Evolutionary conservation across 2,329 filamentous ascomycete genomes (phyloP).

Genomic region (Pyrenochaeta sp.): DNA sequence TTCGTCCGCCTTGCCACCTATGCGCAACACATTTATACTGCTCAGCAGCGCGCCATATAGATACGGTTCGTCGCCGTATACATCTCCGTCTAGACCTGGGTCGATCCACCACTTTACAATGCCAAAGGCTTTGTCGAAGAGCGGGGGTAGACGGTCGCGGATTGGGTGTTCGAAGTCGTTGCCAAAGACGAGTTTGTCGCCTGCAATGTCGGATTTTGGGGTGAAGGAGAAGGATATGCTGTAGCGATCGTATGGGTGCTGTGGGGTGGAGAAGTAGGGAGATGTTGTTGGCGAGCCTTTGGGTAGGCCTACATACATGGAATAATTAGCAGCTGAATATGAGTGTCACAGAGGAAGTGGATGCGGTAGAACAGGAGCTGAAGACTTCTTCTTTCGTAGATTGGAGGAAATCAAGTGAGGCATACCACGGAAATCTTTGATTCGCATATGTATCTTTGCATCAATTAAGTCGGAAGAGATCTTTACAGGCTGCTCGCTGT

Average conservation of each 20-base stretch:
- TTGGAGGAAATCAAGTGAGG: neutral
- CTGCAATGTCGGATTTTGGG: constrained; percentile 72
- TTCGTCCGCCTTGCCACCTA: constrained; percentile 59
- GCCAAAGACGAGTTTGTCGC: constrained; percentile 82
- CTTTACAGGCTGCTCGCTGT: constrained; percentile 68
- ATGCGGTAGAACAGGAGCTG: neutral
- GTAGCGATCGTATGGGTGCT: constrained; percentile 81
- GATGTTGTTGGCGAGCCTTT: constrained; percentile 72
- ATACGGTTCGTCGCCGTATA: constrained; percentile 85
- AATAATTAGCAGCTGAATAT: constrained; percentile 5
- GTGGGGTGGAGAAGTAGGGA: constrained; percentile 77
- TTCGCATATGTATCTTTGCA: constrained; percentile 75
- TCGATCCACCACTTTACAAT: constrained; percentile 93
- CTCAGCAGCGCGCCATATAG: constrained; percentile 84
- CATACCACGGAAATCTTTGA: constrained; percentile 67
- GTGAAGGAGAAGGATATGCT: constrained; percentile 81
- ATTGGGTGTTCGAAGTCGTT: constrained; percentile 97
- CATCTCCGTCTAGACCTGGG: constrained; percentile 87
- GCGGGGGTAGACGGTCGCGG: constrained; percentile 82
- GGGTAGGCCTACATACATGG: constrained; percentile 73
- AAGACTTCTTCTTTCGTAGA: too few relatives aligned
- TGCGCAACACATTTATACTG: constrained; percentile 78
- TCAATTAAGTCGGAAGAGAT: constrained; percentile 72
- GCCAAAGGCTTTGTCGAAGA: constrained; percentile 83
- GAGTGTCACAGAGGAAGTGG: neutral